phyloP scores from a whole-genome alignment of 2,329 filamentous ascomycete species.

The Ophiostoma sp. region DNA sequence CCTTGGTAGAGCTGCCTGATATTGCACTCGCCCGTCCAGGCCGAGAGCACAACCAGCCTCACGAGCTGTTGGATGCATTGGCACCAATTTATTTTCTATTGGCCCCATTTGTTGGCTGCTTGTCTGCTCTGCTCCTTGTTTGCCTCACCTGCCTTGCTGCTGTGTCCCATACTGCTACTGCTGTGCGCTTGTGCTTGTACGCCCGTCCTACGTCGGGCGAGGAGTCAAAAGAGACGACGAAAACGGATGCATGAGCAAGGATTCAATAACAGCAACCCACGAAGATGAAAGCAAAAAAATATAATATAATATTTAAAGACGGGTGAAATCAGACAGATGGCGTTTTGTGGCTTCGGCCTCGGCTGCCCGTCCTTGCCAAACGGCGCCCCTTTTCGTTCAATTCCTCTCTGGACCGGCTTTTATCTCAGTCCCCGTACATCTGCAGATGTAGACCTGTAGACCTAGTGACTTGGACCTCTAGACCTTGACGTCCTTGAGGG shows the following conservation, averaged over 20 bases:
- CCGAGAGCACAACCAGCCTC: too few relatives aligned
- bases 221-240: slow-evolving; percentile 5
- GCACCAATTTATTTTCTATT: too few relatives aligned
- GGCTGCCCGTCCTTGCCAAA: slow-evolving; percentile 10
- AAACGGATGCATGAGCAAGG: background rate
- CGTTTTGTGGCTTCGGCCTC: slow-evolving; percentile 15
- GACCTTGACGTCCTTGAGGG: slow-evolving; percentile 31
- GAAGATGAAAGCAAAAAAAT: too few relatives aligned
- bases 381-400: slow-evolving; percentile 13
- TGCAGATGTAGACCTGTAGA: background rate
- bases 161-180: background rate
- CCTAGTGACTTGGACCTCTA: slow-evolving; percentile 27
- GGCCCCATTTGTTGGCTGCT: too few relatives aligned
- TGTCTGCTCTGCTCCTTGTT: background rate
- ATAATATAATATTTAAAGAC: too few relatives aligned
- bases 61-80: too few relatives aligned
- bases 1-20: background rate
- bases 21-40: background rate
- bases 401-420: background rate
- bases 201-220: slow-evolving; percentile 2
- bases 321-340: too few relatives aligned
- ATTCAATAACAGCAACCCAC: background rate
- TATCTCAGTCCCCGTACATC: too few relatives aligned
- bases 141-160: background rate
- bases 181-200: background rate